Evolutionary conservation across 2,329 filamentous ascomycete genomes (phyloP).

Genomic region (Aspergillus uvarum): DNA sequence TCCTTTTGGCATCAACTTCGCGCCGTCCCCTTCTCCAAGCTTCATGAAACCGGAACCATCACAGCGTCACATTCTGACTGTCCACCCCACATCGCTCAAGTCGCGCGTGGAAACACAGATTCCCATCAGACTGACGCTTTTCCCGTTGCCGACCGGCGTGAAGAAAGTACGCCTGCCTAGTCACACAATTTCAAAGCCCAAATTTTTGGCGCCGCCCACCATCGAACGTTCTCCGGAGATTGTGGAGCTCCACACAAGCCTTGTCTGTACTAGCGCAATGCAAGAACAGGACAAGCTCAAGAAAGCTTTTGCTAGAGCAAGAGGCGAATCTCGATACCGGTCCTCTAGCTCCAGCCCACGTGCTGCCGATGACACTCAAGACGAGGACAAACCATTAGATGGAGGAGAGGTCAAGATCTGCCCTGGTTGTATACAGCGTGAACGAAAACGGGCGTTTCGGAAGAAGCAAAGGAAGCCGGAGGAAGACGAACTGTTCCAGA

Average conservation of each 20-base stretch:
- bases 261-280: conserved; percentile 94
- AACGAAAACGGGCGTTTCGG: conserved; percentile 83
- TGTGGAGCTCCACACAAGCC: conserved; percentile 73
- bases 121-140: conserved; percentile 76
- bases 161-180: conserved; percentile 82
- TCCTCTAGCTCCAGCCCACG: conserved; percentile 41
- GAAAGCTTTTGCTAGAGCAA: conserved; percentile 64
- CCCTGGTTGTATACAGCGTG: conserved; percentile 82
- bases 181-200: conserved; percentile 91
- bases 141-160: conserved; percentile 70
- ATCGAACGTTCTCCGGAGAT: conserved; percentile 68
- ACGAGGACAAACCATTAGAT: conserved; percentile 72
- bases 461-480: conserved; percentile 94
- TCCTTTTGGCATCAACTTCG: conserved; percentile 41
- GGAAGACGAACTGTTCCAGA: conserved; percentile 83
- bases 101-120: conserved; percentile 97
- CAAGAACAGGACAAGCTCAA: conserved; percentile 65
- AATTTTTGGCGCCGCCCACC: conserved; percentile 74
- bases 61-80: conserved; percentile 51
- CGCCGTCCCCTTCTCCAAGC: conserved; percentile 29
- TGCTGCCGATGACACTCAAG: conserved; percentile 55
- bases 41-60: conserved; percentile 31
- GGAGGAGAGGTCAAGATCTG: conserved; percentile 96
- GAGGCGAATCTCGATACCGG: conserved; percentile 40
- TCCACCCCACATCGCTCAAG: conserved; percentile 71